These are phyloP conservation scores for Starmerella apicola DNA, from an alignment of 805 yeast genomes.

Conservation along the genomic window DNA sequence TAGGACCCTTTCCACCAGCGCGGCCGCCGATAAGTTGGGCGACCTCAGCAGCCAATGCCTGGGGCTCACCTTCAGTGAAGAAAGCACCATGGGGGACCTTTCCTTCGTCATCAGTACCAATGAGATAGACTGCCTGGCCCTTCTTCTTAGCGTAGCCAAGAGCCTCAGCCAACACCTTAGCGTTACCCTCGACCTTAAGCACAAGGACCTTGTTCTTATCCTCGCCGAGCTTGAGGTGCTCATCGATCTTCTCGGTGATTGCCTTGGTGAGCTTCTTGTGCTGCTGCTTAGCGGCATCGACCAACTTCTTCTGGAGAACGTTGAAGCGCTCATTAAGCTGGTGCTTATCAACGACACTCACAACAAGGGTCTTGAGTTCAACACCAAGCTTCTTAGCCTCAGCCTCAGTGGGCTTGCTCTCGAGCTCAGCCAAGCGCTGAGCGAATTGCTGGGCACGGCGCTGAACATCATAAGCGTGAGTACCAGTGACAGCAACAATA, in stretches of 20 bases:
- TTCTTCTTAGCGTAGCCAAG: constrained; percentile 47
- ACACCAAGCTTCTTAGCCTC: constrained; percentile 75
- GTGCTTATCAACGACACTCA: constrained; percentile 71
- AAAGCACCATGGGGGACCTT: constrained; percentile 95
- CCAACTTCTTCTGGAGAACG: constrained; percentile 71
- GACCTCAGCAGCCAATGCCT: constrained; percentile 61
- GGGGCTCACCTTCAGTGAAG: constrained; percentile 65
- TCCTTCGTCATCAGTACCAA: constrained; percentile 40
- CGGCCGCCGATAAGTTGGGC: constrained; percentile 78
- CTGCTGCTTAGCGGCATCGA: constrained; percentile 75
- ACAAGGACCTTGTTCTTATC: constrained; percentile 55
- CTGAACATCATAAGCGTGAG: constrained; percentile 83
- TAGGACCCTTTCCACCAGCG: constrained; percentile 96
- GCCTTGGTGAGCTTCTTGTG: constrained; percentile 81
- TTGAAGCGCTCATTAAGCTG: constrained; percentile 60
- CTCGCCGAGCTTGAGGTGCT: constrained; percentile 41
- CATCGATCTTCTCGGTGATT: constrained; percentile 68
- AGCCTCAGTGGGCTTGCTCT: constrained; percentile 58
- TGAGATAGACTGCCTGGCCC: constrained; percentile 21
- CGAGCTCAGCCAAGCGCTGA: constrained; percentile 45
- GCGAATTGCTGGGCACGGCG: constrained; percentile 64
- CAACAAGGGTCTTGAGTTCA: constrained; percentile 63
- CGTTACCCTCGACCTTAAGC: constrained; percentile 51
- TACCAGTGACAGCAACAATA: constrained; percentile 92
- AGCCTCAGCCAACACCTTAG: constrained; percentile 91